These are phyloP conservation scores for Thinopyrum elongatum DNA, from an alignment of 176 grass and related monocot species.

Conservation along the genomic window DNA sequence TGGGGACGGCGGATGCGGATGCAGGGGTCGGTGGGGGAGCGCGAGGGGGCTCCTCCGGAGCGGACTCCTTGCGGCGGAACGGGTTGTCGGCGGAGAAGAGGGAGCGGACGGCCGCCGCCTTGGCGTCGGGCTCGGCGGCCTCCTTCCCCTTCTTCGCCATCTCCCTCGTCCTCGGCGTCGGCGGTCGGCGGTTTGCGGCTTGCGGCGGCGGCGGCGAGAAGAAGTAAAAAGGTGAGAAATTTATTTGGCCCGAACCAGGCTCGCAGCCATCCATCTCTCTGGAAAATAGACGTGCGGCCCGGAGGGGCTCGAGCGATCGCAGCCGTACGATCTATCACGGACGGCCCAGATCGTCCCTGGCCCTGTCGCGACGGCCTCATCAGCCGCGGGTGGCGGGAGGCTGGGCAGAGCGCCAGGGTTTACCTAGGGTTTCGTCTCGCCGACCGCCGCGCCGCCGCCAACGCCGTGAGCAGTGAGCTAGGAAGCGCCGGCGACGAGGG, in stretches of 20 bases:
- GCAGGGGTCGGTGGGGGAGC: background rate
- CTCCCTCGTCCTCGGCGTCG: slow-evolving; percentile 27
- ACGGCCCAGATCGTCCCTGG: background rate
- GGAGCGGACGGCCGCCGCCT: slow-evolving; percentile 37
- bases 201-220: slow-evolving; percentile 21
- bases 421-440: slow-evolving; percentile 31
- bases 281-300: slow-evolving; percentile 28
- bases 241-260: background rate
- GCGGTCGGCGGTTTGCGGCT: slow-evolving; percentile 11
- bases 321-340: background rate
- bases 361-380: background rate
- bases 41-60: background rate
- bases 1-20: background rate
- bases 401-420: background rate
- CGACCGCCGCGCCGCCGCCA: background rate
- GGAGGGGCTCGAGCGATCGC: accelerated
- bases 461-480: background rate
- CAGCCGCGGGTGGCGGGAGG: background rate
- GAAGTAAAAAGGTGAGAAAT: background rate
- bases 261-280: no score
- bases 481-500: background rate
- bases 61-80: slow-evolving; percentile 48
- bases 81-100: slow-evolving; percentile 67
- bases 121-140: slow-evolving; percentile 14
- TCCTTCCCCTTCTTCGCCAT: slow-evolving; percentile 62